phyloP scores from a whole-genome alignment of 1,284 basidiomycete species.

The Pseudozyma pruni region DNA sequence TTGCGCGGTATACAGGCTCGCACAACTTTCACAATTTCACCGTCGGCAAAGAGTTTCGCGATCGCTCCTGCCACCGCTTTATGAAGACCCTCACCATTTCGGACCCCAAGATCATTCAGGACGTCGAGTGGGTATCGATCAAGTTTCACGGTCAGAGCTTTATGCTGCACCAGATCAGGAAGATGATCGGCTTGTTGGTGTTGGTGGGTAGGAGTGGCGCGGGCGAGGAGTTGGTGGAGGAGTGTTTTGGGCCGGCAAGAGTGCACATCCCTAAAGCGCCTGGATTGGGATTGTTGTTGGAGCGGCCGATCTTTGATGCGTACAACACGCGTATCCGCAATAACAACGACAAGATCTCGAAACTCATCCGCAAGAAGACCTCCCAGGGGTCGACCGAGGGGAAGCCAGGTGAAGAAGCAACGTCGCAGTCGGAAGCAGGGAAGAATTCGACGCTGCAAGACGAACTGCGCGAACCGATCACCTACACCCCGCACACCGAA shows the following conservation, averaged over 20 bases:
- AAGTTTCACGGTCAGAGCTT: slow-evolving; percentile 97
- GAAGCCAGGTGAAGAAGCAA: too few relatives aligned
- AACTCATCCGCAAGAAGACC: slow-evolving; percentile 68
- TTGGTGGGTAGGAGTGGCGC: slow-evolving; percentile 69
- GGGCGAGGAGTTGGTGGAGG: slow-evolving; percentile 62
- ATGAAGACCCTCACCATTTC: slow-evolving; percentile 60
- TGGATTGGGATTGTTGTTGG: slow-evolving; percentile 90
- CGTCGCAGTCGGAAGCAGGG: slow-evolving; percentile 6
- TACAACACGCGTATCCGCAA: slow-evolving; percentile 76
- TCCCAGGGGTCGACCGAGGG: slow-evolving; percentile 12
- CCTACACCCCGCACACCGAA: slow-evolving; percentile 30
- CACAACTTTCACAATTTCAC: slow-evolving; percentile 97
- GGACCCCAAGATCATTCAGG: slow-evolving; percentile 76
- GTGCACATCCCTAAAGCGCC: slow-evolving; percentile 96
- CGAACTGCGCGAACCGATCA: slow-evolving; percentile 47
- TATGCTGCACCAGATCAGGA: slow-evolving; percentile 96
- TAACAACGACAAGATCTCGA: slow-evolving; percentile 49
- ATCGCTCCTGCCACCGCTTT: slow-evolving; percentile 81
- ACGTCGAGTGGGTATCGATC: slow-evolving; percentile 94
- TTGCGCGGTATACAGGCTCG: slow-evolving; percentile 50
- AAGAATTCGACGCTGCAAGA: slow-evolving; percentile 16
- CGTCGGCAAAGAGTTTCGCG: slow-evolving; percentile 83
- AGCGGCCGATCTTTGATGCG: slow-evolving; percentile 85
- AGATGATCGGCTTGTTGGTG: slow-evolving; percentile 93
- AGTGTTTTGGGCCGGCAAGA: slow-evolving; percentile 74